A percentile compares a stretch with the other conserved stretches of the same genome.
Conservation (phyloP, 164 flowering plant genomes). For the Magnolia sinica region DNA sequence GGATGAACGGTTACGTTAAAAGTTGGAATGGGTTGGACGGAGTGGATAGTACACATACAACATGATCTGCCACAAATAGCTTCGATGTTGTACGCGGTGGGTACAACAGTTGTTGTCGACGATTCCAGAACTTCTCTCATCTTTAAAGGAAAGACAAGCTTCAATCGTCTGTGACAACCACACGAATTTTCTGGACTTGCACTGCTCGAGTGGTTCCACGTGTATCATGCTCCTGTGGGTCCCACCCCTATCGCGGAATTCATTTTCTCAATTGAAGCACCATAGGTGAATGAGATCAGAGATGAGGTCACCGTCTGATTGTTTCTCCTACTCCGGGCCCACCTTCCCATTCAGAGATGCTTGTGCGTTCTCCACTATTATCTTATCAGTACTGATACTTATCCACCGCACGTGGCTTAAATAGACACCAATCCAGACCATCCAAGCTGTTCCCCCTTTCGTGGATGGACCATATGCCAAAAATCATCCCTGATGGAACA, state of each 20-base stretch:
- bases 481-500: too few relatives aligned
- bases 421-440: too few relatives aligned
- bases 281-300: background rate
- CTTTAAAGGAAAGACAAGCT: background rate
- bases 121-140: background rate
- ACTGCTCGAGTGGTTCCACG: background rate
- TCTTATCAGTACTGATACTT: too few relatives aligned
- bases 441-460: too few relatives aligned
- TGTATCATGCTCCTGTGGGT: background rate
- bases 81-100: background rate
- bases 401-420: too few relatives aligned
- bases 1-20: constrained; percentile 20
- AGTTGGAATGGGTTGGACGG: constrained; percentile 64
- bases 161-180: too few relatives aligned
- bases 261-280: background rate
- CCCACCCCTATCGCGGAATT: background rate
- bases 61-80: background rate
- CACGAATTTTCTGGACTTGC: too few relatives aligned
- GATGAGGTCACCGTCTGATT: background rate
- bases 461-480: too few relatives aligned
- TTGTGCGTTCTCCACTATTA: too few relatives aligned
- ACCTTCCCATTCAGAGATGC: background rate
- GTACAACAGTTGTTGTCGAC: background rate
- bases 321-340: background rate
- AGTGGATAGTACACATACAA: constrained; percentile 36